A percentile compares a stretch with the other conserved stretches of the same genome.
These are phyloP conservation scores for Eleusine coracana DNA, from an alignment of 176 grass and related monocot species.

Conservation along the genomic window DNA sequence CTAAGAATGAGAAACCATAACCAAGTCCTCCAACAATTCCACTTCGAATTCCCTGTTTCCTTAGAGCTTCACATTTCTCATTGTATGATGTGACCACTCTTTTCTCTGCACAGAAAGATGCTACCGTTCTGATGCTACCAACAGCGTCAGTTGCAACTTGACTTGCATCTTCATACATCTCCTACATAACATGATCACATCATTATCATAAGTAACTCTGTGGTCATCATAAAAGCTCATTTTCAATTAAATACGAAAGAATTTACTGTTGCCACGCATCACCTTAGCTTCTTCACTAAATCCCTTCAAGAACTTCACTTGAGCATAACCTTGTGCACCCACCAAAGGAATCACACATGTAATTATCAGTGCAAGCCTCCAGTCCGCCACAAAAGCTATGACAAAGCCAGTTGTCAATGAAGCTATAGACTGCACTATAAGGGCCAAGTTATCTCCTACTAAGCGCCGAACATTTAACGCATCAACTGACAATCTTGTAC, in stretches of 20 bases:
- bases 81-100: conserved; percentile 51
- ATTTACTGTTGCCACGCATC: neutral
- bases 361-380: conserved; percentile 75
- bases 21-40: conserved; percentile 59
- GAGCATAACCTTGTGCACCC: conserved; percentile 55
- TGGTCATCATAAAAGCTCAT: neutral
- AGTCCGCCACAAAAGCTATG: conserved; percentile 71
- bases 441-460: conserved; percentile 72
- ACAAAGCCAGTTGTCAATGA: conserved; percentile 63
- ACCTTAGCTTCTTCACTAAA: conserved; percentile 79
- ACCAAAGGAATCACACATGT: conserved; percentile 69
- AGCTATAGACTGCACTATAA: conserved; percentile 64
- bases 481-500: conserved; percentile 79
- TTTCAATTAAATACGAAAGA: neutral
- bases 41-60: conserved; percentile 54
- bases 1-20: conserved; percentile 53
- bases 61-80: conserved; percentile 52
- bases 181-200: conserved; percentile 32
- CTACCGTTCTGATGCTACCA: conserved; percentile 61
- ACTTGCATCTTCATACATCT: conserved; percentile 66
- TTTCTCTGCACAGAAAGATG: conserved; percentile 63
- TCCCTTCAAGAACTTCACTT: conserved; percentile 69
- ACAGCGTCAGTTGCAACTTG: conserved; percentile 68
- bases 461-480: conserved; percentile 73
- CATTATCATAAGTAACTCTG: neutral